Base-by-base conservation (phyloP, 2,329 filamentous ascomycete species). In the Aspergillus ochraceus region DNA sequence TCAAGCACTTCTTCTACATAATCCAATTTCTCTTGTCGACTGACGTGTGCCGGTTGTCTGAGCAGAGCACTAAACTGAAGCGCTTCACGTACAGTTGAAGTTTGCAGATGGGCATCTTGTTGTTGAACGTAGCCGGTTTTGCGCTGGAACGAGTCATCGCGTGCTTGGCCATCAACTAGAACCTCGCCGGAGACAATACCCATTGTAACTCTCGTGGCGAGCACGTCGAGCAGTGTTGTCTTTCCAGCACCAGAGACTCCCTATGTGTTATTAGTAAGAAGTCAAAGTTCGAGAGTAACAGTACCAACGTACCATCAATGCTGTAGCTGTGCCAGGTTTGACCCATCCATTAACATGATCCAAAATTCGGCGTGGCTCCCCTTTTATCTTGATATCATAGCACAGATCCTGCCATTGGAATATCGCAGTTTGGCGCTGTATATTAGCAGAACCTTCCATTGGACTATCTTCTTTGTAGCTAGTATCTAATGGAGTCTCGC, bases 381-480 rank as follows among this genome's bases (percentile, higher is more conserved):
- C 52, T 29, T 54, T 54, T 14, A 54, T 54, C 36, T 54, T 54
- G 36, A 54, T 54, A 22, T 54, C 52, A 26, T 54, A 54, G 17
- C 32, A 54, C 10, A 54, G n/a, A 54, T 54, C 52, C 32, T 54
- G 52, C 52, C 52, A 54, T 20, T 54, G 52, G 36, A 54, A 54
- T 17, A 54, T 54, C 22, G 52, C 52, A 17, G 52, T 54, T 45
- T 54, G 52, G 2, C 52, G 52, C 20, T 54, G 52, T 32, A 54
- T 54, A 20, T 20, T 54, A 11, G 52, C 52, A 54, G 52, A 24
- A 10, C 10, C n/a, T 45, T 39, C 10, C 45, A 14, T 20, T 20
- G 19, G 45, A 24, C 45, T 24, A 47, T 47, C 45, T 12, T 47
- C 45, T 8, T 47, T 47, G 22, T 11, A 47, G 3, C 22, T 20